phyloP scores from a whole-genome alignment of 177 flowering plant species.

The Vitis hybrid region DNA sequence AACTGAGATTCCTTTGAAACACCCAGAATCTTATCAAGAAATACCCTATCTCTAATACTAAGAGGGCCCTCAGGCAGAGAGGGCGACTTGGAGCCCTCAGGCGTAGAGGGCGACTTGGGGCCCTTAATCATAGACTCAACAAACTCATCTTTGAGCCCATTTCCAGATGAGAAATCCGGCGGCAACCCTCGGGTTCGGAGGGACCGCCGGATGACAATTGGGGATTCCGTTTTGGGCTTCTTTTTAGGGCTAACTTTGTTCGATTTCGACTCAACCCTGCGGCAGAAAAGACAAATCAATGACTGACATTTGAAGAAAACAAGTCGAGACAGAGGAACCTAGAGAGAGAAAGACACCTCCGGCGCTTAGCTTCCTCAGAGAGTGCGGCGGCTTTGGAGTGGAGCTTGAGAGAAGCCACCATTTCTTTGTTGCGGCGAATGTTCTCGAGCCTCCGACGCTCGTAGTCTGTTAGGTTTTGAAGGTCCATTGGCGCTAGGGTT shows the following conservation, averaged over 20 bases:
- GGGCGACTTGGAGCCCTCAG: not conserved
- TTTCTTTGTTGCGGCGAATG: conserved; percentile 59
- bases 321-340: conserved; percentile 5
- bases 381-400: conserved; percentile 35
- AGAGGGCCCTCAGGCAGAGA: conserved; percentile 28
- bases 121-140: conserved; percentile 14
- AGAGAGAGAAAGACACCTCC: conserved; percentile 34
- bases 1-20: conserved; percentile 19
- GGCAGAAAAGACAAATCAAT: not conserved
- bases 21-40: conserved; percentile 34
- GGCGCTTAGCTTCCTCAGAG: conserved; percentile 51
- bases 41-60: conserved; percentile 26
- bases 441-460: conserved; percentile 80
- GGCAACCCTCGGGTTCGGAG: conserved; percentile 62
- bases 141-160: conserved; percentile 28
- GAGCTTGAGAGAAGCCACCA: conserved; percentile 69
- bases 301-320: not conserved
- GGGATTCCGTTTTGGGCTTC: conserved; percentile 42
- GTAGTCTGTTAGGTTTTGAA: conserved; percentile 51
- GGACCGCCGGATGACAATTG: conserved; percentile 59
- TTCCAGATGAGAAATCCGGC: conserved; percentile 37
- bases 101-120: not conserved
- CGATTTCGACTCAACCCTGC: conserved; percentile 43
- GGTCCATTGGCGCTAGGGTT: conserved; percentile 22
- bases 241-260: conserved; percentile 40